Conservation (phyloP, 2,329 filamentous ascomycete species). For the Verticillium longisporum region DNA sequence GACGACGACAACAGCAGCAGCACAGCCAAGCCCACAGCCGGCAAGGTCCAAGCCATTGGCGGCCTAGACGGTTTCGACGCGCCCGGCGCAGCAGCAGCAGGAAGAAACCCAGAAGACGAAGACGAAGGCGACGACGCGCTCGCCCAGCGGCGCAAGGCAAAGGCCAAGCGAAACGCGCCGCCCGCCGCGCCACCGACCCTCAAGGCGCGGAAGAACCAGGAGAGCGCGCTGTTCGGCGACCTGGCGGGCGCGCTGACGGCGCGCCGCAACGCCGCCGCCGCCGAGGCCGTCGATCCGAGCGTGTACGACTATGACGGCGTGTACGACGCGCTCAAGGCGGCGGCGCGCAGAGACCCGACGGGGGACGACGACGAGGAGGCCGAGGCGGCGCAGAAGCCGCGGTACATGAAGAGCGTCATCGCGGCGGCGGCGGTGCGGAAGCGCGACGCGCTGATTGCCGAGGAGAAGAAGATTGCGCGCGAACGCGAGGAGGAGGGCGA, state of each 20-base stretch:
- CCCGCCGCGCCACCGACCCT: slow-evolving; percentile 34
- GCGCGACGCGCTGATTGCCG: slow-evolving; percentile 69
- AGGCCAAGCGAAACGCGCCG: slow-evolving; percentile 20
- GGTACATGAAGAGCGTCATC: slow-evolving; percentile 71
- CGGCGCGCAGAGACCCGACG: slow-evolving; percentile 24
- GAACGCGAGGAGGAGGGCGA: slow-evolving; percentile 77
- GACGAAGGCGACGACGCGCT: slow-evolving; percentile 26
- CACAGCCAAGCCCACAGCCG: slow-evolving; percentile 17
- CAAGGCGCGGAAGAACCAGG: slow-evolving; percentile 31
- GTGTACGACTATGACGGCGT: slow-evolving; percentile 84
- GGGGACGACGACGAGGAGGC: slow-evolving; percentile 38
- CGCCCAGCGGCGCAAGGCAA: slow-evolving; percentile 19
- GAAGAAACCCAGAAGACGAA: slow-evolving; percentile 15
- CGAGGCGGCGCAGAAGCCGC: slow-evolving; percentile 57
- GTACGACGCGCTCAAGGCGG: slow-evolving; percentile 68
- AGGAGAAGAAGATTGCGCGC: slow-evolving; percentile 71
- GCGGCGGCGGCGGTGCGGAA: slow-evolving; percentile 70
- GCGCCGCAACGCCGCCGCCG: slow-evolving; percentile 56
- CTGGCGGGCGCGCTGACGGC: slow-evolving; percentile 59
- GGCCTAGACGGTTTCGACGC: slow-evolving; percentile 49
- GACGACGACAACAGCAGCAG: slow-evolving; percentile 29
- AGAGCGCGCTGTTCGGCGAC: slow-evolving; percentile 51
- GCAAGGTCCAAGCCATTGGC: slow-evolving; percentile 49
- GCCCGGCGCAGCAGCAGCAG: slow-evolving; percentile 14
- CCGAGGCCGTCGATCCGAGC: slow-evolving; percentile 60